Evolutionary conservation across 192 early-diverging fungal species (phyloP).

Genomic region (Coemansia sp.): DNA sequence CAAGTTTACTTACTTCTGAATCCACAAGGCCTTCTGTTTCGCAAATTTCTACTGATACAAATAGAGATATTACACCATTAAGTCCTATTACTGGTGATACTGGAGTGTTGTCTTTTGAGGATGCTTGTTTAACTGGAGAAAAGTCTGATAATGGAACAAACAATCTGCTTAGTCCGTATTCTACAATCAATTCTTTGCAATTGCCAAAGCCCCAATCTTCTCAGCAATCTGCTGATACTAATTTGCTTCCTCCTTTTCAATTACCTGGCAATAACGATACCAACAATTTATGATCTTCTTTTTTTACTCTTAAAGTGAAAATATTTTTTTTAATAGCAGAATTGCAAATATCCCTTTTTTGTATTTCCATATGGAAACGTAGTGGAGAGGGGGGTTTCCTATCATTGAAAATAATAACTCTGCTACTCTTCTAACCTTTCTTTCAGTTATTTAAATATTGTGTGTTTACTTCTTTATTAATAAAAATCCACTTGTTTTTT

Average conservation of each 20-base stretch:
- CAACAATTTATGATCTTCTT: background rate
- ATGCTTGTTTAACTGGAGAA: background rate
- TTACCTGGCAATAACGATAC: conserved; percentile 18
- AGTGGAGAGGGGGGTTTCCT: too few species aligned
- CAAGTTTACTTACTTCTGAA: background rate
- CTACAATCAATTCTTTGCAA: background rate
- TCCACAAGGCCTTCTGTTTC: background rate
- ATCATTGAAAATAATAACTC: too few species aligned
- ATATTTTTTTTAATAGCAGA: too few species aligned
- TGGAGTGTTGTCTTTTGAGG: background rate
- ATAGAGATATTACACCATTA: background rate
- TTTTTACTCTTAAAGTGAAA: too few species aligned
- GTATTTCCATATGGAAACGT: too few species aligned
- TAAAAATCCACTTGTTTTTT: too few species aligned
- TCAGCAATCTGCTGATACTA: background rate
- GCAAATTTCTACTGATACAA: background rate
- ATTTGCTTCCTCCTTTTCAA: conserved; percentile 22
- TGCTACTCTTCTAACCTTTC: too few species aligned
- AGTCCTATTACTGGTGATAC: conserved; percentile 2
- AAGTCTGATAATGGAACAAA: conserved; percentile 3
- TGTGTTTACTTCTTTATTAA: too few species aligned
- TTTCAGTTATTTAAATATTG: too few species aligned
- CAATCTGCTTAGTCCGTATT: conserved; percentile 2
- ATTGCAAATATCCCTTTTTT: too few species aligned
- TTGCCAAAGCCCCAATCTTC: background rate